Evolutionary conservation across 192 early-diverging fungal genomes (phyloP), one percentile per base, ranked within the genome.

Genomic region (Dissophora globulifera): DNA sequence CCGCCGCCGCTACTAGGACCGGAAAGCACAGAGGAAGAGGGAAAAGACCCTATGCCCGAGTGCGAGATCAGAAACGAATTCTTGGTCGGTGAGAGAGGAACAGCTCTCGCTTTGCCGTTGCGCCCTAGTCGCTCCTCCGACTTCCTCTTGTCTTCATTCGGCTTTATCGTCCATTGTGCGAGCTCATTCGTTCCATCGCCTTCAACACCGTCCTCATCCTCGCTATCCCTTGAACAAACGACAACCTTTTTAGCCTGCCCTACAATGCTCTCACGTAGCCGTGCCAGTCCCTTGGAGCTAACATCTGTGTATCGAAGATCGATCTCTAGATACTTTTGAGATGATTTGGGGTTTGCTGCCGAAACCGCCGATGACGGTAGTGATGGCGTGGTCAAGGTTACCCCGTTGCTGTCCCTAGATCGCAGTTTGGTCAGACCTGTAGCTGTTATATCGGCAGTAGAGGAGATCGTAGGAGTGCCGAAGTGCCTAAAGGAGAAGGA

Each of bases 291-390:
- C 29, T 66, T 66, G 7, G 71, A 26, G 1, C 62, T 58, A 13
- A 75, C 62, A 16, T 66, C 71, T 12, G 71, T 75, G 54, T 75
- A 75, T n/a, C 71, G 71, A 22, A 75, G 62, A 29, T 75, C 71
- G 22, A 75, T 53, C 20, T 75, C 62, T 12, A 75, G 71, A 29
- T 75, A 75, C 45, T 75, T 75, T 47, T 75, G 71, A 8, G 56
- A 66, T 7, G 56, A 43, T 4, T 19, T 31, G 4, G 58, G 41
- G 1, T 26, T 27, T 11, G 31, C 1, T 7, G 50, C 8, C 12
- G 65, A 22, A 11, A 22, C 2, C 19, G 51, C 16, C 0, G 54
- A 1, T 13, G 22, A 3, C 7, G 25, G n/a, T 43, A 4, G 16
- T n/a, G 22, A 19, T 32, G 12, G 57, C 15, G 50, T 41, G 19